A percentile compares a stretch with the other conserved stretches of the same genome.
These are phyloP conservation scores for Yamadazyma triangularis DNA, from an alignment of 1,139 yeast genomes.

Conservation along the genomic window DNA sequence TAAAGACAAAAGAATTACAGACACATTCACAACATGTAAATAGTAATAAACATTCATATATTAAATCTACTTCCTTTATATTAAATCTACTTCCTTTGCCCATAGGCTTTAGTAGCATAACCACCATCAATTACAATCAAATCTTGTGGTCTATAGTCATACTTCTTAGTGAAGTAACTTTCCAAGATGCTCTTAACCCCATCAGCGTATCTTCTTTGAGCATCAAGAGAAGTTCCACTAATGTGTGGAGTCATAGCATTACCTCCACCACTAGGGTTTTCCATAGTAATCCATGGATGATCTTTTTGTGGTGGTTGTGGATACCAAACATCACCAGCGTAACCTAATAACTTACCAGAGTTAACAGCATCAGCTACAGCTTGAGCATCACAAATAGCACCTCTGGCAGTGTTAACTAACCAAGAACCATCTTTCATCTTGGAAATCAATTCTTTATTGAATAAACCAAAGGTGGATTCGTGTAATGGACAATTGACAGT, in stretches of 20 bases:
- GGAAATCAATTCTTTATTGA: slow-evolving; percentile 62
- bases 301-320: slow-evolving; percentile 75
- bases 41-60: too few relatives aligned
- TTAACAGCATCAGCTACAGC: slow-evolving; percentile 73
- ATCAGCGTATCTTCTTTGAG: slow-evolving; percentile 67
- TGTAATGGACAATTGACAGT: slow-evolving; percentile 79
- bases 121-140: slow-evolving; percentile 68
- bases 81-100: slow-evolving; percentile 41
- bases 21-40: too few relatives aligned
- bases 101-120: slow-evolving; percentile 72
- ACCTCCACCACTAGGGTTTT: slow-evolving; percentile 64
- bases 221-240: slow-evolving; percentile 77
- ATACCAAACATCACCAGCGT: slow-evolving; percentile 84
- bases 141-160: slow-evolving; percentile 70
- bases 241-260: slow-evolving; percentile 86
- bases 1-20: too few relatives aligned
- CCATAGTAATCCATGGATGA: slow-evolving; percentile 76
- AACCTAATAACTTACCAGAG: slow-evolving; percentile 68
- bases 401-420: slow-evolving; percentile 81
- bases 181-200: slow-evolving; percentile 66
- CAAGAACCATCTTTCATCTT: slow-evolving; percentile 76
- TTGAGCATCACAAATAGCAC: slow-evolving; percentile 69
- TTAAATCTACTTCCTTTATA: too few relatives aligned
- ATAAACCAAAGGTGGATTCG: slow-evolving; percentile 60
- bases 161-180: slow-evolving; percentile 56